phyloP scores from a whole-genome alignment of 2,329 filamentous ascomycete genomes.

The Aureobasidium sp. region DNA sequence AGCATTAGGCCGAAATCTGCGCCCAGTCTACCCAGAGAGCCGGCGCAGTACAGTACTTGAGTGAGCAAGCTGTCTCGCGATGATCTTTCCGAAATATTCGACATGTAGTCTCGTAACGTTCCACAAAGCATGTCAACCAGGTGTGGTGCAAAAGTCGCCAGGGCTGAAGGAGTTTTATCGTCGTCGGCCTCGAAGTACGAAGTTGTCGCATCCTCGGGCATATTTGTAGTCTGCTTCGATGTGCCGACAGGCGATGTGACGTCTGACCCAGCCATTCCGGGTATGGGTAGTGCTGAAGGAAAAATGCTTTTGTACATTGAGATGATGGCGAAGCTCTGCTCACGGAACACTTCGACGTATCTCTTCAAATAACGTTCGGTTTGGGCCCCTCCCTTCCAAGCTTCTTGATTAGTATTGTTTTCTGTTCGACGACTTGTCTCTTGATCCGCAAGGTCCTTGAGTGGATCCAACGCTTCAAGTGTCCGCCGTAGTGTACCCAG shows the following conservation, averaged over 20 bases:
- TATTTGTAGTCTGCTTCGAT: neutral
- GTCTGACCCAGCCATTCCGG: constrained; percentile 29
- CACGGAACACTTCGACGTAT: constrained; percentile 97
- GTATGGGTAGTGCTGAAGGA: constrained; percentile 59
- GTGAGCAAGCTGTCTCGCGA: constrained; percentile 90
- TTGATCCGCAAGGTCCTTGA: constrained; percentile 91
- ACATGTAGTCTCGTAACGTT: constrained; percentile 79
- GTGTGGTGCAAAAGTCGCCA: constrained; percentile 87
- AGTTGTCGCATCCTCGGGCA: neutral
- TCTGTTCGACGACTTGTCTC: constrained; percentile 63
- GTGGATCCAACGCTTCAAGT: constrained; percentile 83
- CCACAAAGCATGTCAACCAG: constrained; percentile 84
- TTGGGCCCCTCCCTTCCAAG: constrained; percentile 79
- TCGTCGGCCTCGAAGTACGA: constrained; percentile 14
- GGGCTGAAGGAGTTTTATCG: constrained; percentile 64
- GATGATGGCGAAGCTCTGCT: constrained; percentile 96
- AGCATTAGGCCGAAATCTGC: constrained; percentile 94
- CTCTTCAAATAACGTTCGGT: constrained; percentile 95
- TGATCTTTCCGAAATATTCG: constrained; percentile 81
- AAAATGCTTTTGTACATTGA: constrained; percentile 96
- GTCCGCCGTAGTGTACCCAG: constrained; percentile 82
- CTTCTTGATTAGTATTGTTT: constrained; percentile 32
- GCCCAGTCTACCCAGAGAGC: constrained; percentile 88
- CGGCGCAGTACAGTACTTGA: constrained; percentile 93
- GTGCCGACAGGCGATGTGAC: neutral